A percentile compares a stretch with the other conserved stretches of the same genome.
Conservation (phyloP, 305 asterid genomes). For the Withania somnifera region DNA sequence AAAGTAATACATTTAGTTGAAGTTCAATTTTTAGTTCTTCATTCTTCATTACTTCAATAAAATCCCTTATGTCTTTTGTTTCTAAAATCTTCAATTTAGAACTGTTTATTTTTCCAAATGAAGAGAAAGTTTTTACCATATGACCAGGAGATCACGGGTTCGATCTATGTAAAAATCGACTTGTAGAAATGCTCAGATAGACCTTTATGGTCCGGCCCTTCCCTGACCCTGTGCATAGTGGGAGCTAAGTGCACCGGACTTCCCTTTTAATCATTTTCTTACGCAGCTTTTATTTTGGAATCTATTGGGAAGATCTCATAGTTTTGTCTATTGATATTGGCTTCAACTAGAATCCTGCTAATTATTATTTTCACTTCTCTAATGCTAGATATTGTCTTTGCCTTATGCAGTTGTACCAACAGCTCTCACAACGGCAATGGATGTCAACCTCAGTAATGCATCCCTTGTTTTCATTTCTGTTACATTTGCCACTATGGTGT, state of each 20-base stretch:
- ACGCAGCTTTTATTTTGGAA: neutral
- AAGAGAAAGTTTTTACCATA: too few species aligned
- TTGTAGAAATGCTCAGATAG: too few species aligned
- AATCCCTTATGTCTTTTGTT: neutral
- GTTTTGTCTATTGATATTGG: neutral
- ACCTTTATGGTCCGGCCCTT: too few species aligned
- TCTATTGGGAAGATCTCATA: neutral
- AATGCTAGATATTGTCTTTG: conserved; percentile 76
- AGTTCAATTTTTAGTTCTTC: neutral
- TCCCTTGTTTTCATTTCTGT: conserved; percentile 98
- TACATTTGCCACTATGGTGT: conserved; percentile 97
- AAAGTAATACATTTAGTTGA: neutral
- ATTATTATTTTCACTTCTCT: conserved; percentile 34
- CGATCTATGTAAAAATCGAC: too few species aligned
- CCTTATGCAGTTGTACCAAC: conserved; percentile 98
- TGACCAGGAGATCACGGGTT: too few species aligned
- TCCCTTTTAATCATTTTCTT: too few species aligned
- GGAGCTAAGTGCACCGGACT: too few species aligned
- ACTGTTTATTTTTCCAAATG: too few species aligned
- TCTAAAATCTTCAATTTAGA: too few species aligned
- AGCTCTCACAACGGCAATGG: conserved; percentile 97
- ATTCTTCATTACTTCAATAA: too few species aligned
- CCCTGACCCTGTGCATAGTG: too few species aligned
- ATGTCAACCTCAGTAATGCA: conserved; percentile 88
- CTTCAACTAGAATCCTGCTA: neutral